A percentile compares a stretch with the other conserved stretches of the same genome.
These are phyloP conservation scores for Stenogyne calaminthoides DNA, from an alignment of 305 asterid species.

Conservation along the genomic window DNA sequence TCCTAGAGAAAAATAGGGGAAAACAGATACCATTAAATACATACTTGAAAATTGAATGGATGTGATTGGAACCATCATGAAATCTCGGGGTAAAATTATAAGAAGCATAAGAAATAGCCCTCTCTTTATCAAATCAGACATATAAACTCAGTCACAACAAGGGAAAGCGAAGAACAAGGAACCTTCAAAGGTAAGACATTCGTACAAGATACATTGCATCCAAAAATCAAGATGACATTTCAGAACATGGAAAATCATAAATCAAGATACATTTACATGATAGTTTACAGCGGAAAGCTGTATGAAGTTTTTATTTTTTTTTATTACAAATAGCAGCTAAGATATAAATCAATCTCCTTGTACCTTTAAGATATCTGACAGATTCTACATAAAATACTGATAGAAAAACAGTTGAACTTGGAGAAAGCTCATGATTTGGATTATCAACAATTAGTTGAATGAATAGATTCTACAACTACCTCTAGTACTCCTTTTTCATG, in stretches of 20 bases:
- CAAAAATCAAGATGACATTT: not conserved
- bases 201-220: not conserved
- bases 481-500: not conserved
- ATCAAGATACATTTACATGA: not conserved
- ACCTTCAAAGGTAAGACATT: not conserved
- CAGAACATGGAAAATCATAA: conserved; percentile 1
- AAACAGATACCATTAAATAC: conserved; percentile 8
- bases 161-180: not conserved
- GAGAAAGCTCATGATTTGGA: not conserved
- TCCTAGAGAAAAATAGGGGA: conserved; percentile 49
- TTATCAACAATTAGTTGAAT: not conserved
- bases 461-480: not conserved
- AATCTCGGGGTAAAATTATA: conserved; percentile 10
- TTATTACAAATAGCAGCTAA: not conserved
- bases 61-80: not conserved
- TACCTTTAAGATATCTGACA: not conserved
- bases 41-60: conserved; percentile 6
- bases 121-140: conserved; percentile 15
- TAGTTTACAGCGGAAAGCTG: not conserved
- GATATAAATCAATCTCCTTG: not conserved
- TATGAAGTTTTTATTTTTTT: not conserved
- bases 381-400: not conserved
- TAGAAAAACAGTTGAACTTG: not conserved
- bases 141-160: not conserved
- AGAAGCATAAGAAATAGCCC: not conserved